Conservation (phyloP, 768 basidiomycete genomes). For the Pholiota conissans region DNA sequence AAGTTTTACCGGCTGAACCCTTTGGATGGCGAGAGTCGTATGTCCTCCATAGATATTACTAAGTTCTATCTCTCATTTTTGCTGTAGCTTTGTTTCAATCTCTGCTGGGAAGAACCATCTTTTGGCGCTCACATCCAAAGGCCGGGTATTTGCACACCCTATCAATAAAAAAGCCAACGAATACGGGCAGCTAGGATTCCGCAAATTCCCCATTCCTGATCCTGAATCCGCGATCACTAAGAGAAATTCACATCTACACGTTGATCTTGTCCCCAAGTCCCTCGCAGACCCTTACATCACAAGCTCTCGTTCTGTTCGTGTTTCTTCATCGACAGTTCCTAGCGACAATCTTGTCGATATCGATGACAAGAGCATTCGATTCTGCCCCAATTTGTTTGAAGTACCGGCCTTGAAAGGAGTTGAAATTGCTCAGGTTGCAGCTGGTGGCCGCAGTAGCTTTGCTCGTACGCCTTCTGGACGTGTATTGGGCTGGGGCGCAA, state of each 20-base stretch:
- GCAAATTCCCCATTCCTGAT: slow-evolving; percentile 54
- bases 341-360: slow-evolving; percentile 31
- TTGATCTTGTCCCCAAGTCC: slow-evolving; percentile 60
- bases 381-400: slow-evolving; percentile 72
- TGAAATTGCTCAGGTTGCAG: slow-evolving; percentile 64
- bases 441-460: slow-evolving; percentile 75
- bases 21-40: slow-evolving; percentile 72
- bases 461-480: slow-evolving; percentile 64
- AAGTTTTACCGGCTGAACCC: slow-evolving; percentile 57
- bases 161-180: slow-evolving; percentile 73
- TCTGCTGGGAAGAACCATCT: slow-evolving; percentile 72
- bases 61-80: slow-evolving; percentile 1
- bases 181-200: slow-evolving; percentile 82
- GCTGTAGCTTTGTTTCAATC: slow-evolving; percentile 66
- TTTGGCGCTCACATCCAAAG: slow-evolving; percentile 69
- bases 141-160: slow-evolving; percentile 80
- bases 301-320: slow-evolving; percentile 40
- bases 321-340: slow-evolving; percentile 26
- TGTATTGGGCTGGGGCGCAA: slow-evolving; percentile 89
- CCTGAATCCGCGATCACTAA: slow-evolving; percentile 25
- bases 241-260: slow-evolving; percentile 34
- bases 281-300: slow-evolving; percentile 50
- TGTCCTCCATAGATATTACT: slow-evolving; percentile 3
- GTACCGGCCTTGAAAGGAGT: slow-evolving; percentile 71
- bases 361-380: slow-evolving; percentile 51